Evolutionary conservation across 2,329 filamentous ascomycete species (phyloP).

Genomic region (Diaporthe capsici): DNA sequence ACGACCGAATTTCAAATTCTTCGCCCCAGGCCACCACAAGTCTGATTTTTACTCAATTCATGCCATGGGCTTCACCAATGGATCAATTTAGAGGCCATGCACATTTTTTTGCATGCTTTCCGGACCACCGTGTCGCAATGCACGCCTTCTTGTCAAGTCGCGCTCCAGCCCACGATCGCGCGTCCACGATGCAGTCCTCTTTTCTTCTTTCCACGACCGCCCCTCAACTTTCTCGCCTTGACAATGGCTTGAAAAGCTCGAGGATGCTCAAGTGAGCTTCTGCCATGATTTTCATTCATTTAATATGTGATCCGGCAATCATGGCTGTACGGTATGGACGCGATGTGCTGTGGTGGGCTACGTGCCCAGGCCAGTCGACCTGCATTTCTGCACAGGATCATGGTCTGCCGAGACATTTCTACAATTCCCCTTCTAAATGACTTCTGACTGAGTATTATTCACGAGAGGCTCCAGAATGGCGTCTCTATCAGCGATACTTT

Average conservation of each 20-base stretch:
- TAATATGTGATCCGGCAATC: background rate
- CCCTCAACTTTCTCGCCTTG: background rate
- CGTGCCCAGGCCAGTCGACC: background rate
- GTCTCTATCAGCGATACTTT: background rate
- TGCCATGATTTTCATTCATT: background rate
- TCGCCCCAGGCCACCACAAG: slow-evolving; percentile 36
- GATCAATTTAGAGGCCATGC: slow-evolving; percentile 35
- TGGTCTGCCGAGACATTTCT: background rate
- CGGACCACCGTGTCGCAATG: slow-evolving; percentile 31
- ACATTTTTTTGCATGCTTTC: slow-evolving; percentile 36
- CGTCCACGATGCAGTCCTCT: slow-evolving; percentile 33
- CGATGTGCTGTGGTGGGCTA: background rate
- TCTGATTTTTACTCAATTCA: slow-evolving; percentile 18
- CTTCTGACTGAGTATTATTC: background rate
- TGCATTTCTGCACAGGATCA: background rate
- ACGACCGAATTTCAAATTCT: slow-evolving; percentile 27
- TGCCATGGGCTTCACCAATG: slow-evolving; percentile 21
- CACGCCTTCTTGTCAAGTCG: slow-evolving; percentile 29
- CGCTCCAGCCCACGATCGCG: slow-evolving; percentile 34
- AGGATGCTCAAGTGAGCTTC: slow-evolving; percentile 25
- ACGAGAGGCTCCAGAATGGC: background rate
- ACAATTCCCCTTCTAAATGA: no score
- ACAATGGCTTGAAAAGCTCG: background rate
- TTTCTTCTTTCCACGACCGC: background rate
- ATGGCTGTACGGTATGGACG: background rate